Evolutionary conservation across 129 eudicot genomes (phyloP).

Genomic region (Centella asiatica): DNA sequence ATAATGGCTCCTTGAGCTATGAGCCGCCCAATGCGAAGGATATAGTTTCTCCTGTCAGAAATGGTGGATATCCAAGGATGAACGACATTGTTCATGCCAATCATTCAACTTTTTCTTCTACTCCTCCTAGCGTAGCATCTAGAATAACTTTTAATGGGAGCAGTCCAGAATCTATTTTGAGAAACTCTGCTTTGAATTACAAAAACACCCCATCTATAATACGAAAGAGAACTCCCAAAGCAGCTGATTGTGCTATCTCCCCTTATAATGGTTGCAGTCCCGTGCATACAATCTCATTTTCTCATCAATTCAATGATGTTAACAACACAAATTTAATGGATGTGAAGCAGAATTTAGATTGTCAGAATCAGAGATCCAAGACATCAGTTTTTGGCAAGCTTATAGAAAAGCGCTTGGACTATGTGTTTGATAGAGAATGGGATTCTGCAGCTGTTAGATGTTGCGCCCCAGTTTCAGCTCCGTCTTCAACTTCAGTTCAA

Average conservation of each 20-base stretch:
- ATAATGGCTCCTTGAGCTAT: slow-evolving; percentile 24
- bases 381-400: slow-evolving; percentile 24
- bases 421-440: slow-evolving; percentile 59
- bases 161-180: slow-evolving; percentile 67
- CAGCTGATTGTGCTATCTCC: slow-evolving; percentile 14
- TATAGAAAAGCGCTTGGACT: slow-evolving; percentile 61
- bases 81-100: slow-evolving; percentile 11
- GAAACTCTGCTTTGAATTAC: slow-evolving; percentile 68
- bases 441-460: slow-evolving; percentile 39
- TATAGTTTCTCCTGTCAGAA: slow-evolving; percentile 14
- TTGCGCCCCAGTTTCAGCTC: slow-evolving; percentile 42
- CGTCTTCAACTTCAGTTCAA: slow-evolving; percentile 29
- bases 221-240: slow-evolving; percentile 45
- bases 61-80: slow-evolving; percentile 18
- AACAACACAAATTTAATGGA: slow-evolving; percentile 17
- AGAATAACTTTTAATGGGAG: slow-evolving; percentile 26
- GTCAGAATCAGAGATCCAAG: slow-evolving; percentile 28
- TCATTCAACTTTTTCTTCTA: slow-evolving; percentile 24
- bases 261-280: slow-evolving; percentile 15
- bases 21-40: slow-evolving; percentile 36
- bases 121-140: slow-evolving; percentile 36
- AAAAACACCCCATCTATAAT: slow-evolving; percentile 73
- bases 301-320: slow-evolving; percentile 19
- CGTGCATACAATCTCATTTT: background rate
- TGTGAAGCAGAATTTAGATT: slow-evolving; percentile 19